Conservation (phyloP, 1,284 basidiomycete species). For the Puccinia sorghi region DNA sequence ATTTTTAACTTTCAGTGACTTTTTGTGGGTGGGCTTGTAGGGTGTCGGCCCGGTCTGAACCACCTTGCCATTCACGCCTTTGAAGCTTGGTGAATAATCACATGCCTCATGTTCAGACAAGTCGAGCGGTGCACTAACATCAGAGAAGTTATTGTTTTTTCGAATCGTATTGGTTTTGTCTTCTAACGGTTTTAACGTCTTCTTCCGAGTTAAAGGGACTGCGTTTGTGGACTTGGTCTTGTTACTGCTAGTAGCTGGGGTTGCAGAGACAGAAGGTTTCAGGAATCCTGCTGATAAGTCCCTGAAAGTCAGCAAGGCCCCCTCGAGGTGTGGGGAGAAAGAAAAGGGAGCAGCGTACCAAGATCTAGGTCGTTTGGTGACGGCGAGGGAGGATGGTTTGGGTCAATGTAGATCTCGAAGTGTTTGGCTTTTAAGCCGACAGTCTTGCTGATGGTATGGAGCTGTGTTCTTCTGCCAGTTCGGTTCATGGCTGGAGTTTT, state of each 20-base stretch:
- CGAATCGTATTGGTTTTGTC: slow-evolving; percentile 16
- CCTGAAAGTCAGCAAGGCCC: too few species aligned
- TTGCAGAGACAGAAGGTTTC: slow-evolving; percentile 1
- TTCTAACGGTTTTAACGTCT: not conserved
- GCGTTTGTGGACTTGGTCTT: not conserved
- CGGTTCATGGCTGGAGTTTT: not conserved
- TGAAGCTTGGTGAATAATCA: not conserved
- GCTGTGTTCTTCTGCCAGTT: not conserved
- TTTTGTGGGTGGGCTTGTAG: not conserved
- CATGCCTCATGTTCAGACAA: not conserved
- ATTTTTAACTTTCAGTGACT: not conserved
- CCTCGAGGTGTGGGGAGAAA: too few species aligned
- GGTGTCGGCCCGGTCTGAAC: not conserved
- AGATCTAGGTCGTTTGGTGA: too few species aligned
- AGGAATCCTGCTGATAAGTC: too few species aligned
- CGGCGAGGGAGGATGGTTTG: not conserved
- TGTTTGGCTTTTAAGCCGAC: not conserved
- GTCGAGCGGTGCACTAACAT: not conserved
- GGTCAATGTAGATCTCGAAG: slow-evolving; percentile 19
- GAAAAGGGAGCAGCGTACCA: too few species aligned
- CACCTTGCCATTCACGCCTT: not conserved
- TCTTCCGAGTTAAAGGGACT: not conserved
- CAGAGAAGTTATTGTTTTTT: not conserved
- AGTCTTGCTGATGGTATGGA: not conserved
- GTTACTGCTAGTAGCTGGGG: too few species aligned